phyloP scores from a whole-genome alignment of 345 rosid genomes.

The Noccaea caerulescens region DNA sequence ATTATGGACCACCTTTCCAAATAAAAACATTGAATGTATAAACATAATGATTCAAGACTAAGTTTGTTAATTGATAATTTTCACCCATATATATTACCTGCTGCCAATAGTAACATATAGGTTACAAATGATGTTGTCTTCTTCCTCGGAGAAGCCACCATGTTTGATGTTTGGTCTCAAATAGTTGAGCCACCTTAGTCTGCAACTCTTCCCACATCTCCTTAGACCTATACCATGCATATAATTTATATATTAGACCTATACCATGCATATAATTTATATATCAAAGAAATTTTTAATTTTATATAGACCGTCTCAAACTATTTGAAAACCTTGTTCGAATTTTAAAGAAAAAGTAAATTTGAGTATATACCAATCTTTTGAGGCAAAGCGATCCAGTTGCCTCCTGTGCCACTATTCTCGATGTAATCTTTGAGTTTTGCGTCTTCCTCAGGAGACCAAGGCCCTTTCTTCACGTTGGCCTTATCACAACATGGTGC shows the following conservation, averaged over 20 bases:
- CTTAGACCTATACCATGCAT: slow-evolving; percentile 51
- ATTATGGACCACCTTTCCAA: slow-evolving; percentile 74
- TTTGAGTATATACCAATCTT: slow-evolving; percentile 57
- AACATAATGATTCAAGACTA: slow-evolving; percentile 19
- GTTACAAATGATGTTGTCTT: slow-evolving; percentile 61
- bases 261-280: not conserved
- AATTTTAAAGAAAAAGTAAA: slow-evolving; percentile 17
- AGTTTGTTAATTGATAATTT: not conserved
- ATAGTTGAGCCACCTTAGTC: slow-evolving; percentile 86
- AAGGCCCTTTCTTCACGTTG: slow-evolving; percentile 86
- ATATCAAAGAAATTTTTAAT: not conserved
- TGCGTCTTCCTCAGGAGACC: slow-evolving; percentile 94
- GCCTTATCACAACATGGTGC: slow-evolving; percentile 94
- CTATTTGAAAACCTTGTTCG: not conserved
- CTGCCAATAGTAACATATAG: slow-evolving; percentile 66
- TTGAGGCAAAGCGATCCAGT: slow-evolving; percentile 86
- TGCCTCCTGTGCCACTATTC: slow-evolving; percentile 74
- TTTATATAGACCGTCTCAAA: not conserved
- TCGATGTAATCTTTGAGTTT: slow-evolving; percentile 74
- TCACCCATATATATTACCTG: slow-evolving; percentile 49
- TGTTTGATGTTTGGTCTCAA: slow-evolving; percentile 73
- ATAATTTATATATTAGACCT: slow-evolving; percentile 49
- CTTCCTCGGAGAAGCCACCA: slow-evolving; percentile 73
- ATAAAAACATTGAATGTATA: not conserved
- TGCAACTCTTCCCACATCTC: slow-evolving; percentile 82